Base-by-base conservation (phyloP, 257 asterid species). In the Galeopsis tetrahit region DNA sequence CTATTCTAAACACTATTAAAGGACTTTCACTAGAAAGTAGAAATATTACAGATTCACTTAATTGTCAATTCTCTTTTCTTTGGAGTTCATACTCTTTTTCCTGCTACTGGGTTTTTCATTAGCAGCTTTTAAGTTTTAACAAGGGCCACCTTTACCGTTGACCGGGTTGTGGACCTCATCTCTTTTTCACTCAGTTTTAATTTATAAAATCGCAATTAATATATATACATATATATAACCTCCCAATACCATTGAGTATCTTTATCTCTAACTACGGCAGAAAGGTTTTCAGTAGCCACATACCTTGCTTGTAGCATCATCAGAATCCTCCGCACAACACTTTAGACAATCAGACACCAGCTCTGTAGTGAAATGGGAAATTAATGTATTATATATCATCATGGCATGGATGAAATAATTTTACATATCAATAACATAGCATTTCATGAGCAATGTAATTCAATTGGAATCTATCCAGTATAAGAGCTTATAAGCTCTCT, bases 251-350 rank as follows among this genome's bases (percentile, higher is more conserved):
- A 49, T 44, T 7, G 62, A 3, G 6, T 58, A 31, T 39, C 34
- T 9, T 10, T 21, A 52, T 44, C 32, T 62, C 65, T 55, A 67
- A 61, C 59, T n/a, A 15, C 36, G 14, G 31, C 53, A 72, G 13
- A 15, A 52, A 33, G 17, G n/a, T 32, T 55, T 46, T 3, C 52
- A 5, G 7, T 21, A 55, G 15, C 32, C 46, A n/a, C n/a, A 71
- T 85, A 90, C 98, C 97, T 90, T 93, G 86, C 97, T 90, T 62
- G 83, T 87, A 70, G 90, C 89, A 80, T 93, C 97, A 81, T 91
- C 97, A 68, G 97, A 91, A 83, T 93, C 98, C 87, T 93, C 98
- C 33, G 96, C 77, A 75, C 98, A 93, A 75, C 98, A 93, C 73
- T 80, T 91, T 53, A 85, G 74, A 79, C 98, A 93, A 76, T 93